A percentile compares a stretch with the other conserved stretches of the same genome.
phyloP scores from a whole-genome alignment of 75 land plant genomes.

The Sequoia sempervirens region DNA sequence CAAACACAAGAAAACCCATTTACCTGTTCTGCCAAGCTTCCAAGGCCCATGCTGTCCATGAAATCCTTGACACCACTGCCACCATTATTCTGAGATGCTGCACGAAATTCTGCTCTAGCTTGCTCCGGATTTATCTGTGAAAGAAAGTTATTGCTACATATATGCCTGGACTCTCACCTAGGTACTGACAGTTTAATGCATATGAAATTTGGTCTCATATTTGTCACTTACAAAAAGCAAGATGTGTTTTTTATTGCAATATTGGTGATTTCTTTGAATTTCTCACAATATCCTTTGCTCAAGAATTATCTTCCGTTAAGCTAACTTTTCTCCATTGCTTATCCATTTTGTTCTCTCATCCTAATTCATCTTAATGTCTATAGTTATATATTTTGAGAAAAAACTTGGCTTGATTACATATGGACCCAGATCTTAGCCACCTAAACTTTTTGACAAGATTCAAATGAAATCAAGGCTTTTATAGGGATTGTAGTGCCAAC shows the following conservation, averaged over 20 bases:
- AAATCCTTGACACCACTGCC: constrained; percentile 78
- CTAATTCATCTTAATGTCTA: neutral
- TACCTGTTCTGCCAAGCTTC: constrained; percentile 81
- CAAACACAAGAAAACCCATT: neutral
- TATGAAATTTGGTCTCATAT: neutral
- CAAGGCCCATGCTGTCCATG: constrained; percentile 95
- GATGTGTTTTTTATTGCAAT: neutral
- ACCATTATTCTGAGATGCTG: constrained; percentile 49
- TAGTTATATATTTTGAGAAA: neutral
- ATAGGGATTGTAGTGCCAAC: constrained; percentile 22
- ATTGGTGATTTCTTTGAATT: neutral
- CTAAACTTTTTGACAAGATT: neutral
- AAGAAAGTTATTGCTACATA: neutral
- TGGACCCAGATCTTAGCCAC: neutral
- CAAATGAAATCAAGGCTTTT: neutral
- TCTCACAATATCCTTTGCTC: neutral
- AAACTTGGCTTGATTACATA: neutral
- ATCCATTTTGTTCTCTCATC: neutral
- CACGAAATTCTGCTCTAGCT: constrained; percentile 74
- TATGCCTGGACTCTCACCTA: neutral
- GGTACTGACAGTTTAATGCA: neutral
- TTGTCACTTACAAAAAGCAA: neutral
- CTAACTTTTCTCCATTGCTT: neutral
- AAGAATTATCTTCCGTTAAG: neutral
- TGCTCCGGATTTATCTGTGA: constrained; percentile 83